Evolutionary conservation across 352 stramenopile genomes (phyloP), one percentile per base, ranked within the genome.

Genomic region (Pythium sp.): DNA sequence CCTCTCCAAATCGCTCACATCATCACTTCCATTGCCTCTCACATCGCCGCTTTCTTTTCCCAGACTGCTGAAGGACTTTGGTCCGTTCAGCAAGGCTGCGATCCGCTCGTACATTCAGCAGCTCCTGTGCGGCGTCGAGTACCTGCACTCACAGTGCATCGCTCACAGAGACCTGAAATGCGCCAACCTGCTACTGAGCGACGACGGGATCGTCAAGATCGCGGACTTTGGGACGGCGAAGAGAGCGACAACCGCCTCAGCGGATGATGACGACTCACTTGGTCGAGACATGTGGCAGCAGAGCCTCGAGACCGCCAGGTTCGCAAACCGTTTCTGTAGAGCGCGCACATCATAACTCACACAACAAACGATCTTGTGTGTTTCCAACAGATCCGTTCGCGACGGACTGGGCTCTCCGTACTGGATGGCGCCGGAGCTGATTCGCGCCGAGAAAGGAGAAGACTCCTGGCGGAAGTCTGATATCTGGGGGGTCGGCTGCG

Each of bases 391-490:
- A 55, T 93, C 85, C 0, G 82, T 90, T 24, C 77, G 82, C 26
- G 81, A 93, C 62, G 84, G 86, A 14, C 67, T 92, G n/a, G 90
- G 97, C 0, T 98, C 89, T 18, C 92, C 94, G n/a, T 97, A 96
- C 67, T 98, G 92, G 92, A 98, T 98, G 94, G 93, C 95, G 7
- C 95, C 96, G 0, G 96, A 99, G 81, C 83, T 98, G n/a, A 90
- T 98, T 24, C 91, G 88, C 18, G 87, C 91, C 20, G 80, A 93
- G 58, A 79, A 89, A 66, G 78, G 88, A 3, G 68, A 60, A 0
- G 77, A 94, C 47, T 78, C 74, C 22, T 97, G 91, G 91, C 84
- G 78, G n/a, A 96, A 96, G 62, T 83, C 92, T 0, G 93, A 98
- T 72, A 80, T 98, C 24, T 98, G 93, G 93, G 90, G 82, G 4